Evolutionary conservation across 2,329 filamentous ascomycete genomes (phyloP).

Genomic region (Talaromyces sp.): DNA sequence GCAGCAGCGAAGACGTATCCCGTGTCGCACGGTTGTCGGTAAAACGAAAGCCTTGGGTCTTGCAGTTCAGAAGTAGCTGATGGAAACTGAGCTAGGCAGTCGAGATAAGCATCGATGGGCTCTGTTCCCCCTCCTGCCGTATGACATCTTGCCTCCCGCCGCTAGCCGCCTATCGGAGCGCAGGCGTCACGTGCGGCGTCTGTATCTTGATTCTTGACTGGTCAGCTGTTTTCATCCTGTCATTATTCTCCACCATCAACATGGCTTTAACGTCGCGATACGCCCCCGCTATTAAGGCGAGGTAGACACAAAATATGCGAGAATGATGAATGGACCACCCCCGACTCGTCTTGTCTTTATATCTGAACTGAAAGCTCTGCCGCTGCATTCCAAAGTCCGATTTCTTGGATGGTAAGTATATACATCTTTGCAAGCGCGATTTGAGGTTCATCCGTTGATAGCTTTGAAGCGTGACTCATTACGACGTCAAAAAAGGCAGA

Average conservation of each 20-base stretch:
- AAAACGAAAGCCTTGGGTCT: no score
- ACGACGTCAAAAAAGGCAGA: slow-evolving; percentile 52
- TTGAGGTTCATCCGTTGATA: slow-evolving; percentile 4
- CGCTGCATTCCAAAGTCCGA: slow-evolving; percentile 70
- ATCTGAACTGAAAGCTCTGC: slow-evolving; percentile 49
- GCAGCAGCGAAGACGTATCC: no score
- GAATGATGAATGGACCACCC: slow-evolving; percentile 47
- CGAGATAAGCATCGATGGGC: background rate
- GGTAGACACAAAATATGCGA: background rate
- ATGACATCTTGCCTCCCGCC: slow-evolving; percentile 11
- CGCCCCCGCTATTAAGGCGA: background rate
- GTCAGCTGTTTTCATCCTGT: no score
- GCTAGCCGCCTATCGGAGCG: slow-evolving; percentile 20
- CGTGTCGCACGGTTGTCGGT: no score
- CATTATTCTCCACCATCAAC: background rate
- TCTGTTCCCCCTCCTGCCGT: background rate
- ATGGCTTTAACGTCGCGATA: background rate
- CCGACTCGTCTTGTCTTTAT: slow-evolving; percentile 63
- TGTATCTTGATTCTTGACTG: background rate
- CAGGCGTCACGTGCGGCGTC: slow-evolving; percentile 24
- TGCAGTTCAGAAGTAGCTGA: background rate
- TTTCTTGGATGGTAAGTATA: slow-evolving; percentile 82
- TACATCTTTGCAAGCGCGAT: slow-evolving; percentile 10
- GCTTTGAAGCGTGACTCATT: slow-evolving; percentile 52
- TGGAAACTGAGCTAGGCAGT: background rate